Percentiles rank a stretch among this genome's conserved stretches.
These are phyloP conservation scores for Acrocalymma vagum DNA, from an alignment of 2,329 filamentous ascomycete genomes.

Conservation along the genomic window DNA sequence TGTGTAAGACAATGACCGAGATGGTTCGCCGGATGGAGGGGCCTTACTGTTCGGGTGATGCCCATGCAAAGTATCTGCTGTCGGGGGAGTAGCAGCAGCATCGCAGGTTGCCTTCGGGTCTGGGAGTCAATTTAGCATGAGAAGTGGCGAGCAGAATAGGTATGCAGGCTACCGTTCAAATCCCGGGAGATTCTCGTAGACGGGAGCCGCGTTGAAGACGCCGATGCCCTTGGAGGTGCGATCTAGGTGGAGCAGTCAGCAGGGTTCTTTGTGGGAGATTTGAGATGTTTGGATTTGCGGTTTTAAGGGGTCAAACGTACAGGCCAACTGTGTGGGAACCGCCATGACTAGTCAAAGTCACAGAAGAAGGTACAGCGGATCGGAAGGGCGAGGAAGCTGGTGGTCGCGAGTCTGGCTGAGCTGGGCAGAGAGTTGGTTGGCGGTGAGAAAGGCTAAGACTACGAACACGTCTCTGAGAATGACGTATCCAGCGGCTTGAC, in stretches of 20 bases:
- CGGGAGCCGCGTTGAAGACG: constrained; percentile 88
- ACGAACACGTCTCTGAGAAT: constrained; percentile 36
- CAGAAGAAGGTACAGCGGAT: constrained; percentile 57
- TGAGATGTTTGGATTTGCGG: no score
- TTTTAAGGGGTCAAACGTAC: constrained; percentile 56
- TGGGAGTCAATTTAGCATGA: constrained; percentile 43
- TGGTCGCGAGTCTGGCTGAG: constrained; percentile 42
- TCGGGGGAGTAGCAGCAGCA: constrained; percentile 96
- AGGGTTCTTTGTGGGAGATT: no score
- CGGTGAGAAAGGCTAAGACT: constrained; percentile 38
- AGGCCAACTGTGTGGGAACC: constrained; percentile 92
- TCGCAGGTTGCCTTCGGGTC: constrained; percentile 91
- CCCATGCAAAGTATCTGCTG: constrained; percentile 96
- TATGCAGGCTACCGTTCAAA: constrained; percentile 65
- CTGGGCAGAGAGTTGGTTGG: constrained; percentile 31
- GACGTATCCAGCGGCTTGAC: constrained; percentile 35
- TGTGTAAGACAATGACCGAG: constrained; percentile 38
- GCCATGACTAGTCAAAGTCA: constrained; percentile 96
- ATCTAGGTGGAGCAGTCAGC: no score
- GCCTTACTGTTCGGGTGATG: constrained; percentile 76
- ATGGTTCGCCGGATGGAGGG: background rate
- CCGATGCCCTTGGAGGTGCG: constrained; percentile 97
- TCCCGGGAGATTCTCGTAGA: constrained; percentile 84
- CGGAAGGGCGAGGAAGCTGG: constrained; percentile 36
- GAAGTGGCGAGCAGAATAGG: constrained; percentile 4